Evolutionary conservation across 352 stramenopile genomes (phyloP).

Genomic region (Phytophthora sp.): DNA sequence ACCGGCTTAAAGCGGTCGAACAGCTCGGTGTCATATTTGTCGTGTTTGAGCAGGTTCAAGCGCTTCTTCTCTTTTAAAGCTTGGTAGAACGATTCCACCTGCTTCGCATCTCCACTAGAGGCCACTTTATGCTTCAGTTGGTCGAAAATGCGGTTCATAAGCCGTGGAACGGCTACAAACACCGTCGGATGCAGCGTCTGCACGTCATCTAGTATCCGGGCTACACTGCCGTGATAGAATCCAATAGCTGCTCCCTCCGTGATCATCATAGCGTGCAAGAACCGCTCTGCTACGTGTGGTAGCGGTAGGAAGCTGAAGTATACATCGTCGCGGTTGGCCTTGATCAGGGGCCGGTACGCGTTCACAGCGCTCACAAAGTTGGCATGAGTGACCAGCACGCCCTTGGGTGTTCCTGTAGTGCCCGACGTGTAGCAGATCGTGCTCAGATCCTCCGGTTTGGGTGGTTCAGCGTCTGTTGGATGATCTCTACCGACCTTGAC

Average conservation of each 20-base stretch:
- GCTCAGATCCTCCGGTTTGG: conserved; percentile 76
- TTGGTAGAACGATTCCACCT: conserved; percentile 43
- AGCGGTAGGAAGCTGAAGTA: conserved; percentile 96
- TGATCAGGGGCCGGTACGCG: conserved; percentile 24
- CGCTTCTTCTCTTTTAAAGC: conserved; percentile 53
- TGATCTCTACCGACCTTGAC: conserved; percentile 38
- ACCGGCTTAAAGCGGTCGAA: conserved; percentile 94
- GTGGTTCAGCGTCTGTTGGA: conserved; percentile 48
- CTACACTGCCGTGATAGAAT: conserved; percentile 78
- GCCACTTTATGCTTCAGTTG: conserved; percentile 76
- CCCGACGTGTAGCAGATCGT: conserved; percentile 90
- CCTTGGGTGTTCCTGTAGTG: conserved; percentile 69
- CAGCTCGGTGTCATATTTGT: conserved; percentile 92
- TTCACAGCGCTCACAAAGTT: conserved; percentile 43
- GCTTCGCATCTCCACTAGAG: conserved; percentile 34
- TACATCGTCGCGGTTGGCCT: conserved; percentile 63
- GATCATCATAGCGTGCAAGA: conserved; percentile 91
- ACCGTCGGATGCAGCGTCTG: conserved; percentile 86
- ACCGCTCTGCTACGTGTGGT: conserved; percentile 94
- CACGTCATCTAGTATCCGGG: conserved; percentile 90
- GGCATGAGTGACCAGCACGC: conserved; percentile 53
- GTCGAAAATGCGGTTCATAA: conserved; percentile 96
- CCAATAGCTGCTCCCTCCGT: conserved; percentile 75
- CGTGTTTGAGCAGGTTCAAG: conserved; percentile 42
- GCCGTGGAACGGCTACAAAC: conserved; percentile 90